phyloP scores from a whole-genome alignment of 2,329 filamentous ascomycete genomes.

The Basipetospora chlamydospora region DNA sequence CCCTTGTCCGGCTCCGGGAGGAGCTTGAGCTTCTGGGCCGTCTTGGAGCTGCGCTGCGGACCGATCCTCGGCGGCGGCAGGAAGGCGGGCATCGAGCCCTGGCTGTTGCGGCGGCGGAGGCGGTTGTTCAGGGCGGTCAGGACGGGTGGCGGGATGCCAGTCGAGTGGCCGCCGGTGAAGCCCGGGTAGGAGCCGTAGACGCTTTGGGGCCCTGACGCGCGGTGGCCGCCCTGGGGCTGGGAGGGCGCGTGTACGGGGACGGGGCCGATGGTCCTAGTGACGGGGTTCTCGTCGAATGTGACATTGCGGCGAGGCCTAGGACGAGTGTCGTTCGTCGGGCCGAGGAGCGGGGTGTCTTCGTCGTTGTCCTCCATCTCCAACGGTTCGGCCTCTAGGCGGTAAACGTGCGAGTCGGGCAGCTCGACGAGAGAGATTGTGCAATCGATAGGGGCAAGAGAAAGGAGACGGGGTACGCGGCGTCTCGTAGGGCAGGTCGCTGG shows the following conservation, averaged over 20 bases:
- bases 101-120: conserved; percentile 72
- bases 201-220: conserved; percentile 5
- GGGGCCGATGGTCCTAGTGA: conserved; percentile 45
- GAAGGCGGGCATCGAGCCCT: conserved; percentile 35
- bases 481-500: no score
- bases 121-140: conserved; percentile 77
- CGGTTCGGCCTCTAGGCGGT: no score
- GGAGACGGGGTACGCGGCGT: no score
- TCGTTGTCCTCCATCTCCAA: no score
- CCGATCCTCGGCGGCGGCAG: conserved; percentile 55
- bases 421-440: no score
- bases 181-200: conserved; percentile 2
- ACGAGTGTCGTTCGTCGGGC: conserved; percentile 17
- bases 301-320: conserved; percentile 46
- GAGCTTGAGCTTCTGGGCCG: conserved; percentile 93
- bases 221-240: conserved; percentile 11
- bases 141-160: conserved; percentile 33
- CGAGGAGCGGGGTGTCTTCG: conserved; percentile 22
- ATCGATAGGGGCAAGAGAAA: no score
- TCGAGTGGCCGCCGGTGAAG: conserved; percentile 14
- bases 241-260: conserved; percentile 19
- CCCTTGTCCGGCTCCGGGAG: conserved; percentile 76
- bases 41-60: conserved; percentile 88
- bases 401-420: no score
- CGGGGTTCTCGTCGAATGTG: conserved; percentile 61